Base-by-base conservation (phyloP, 2,329 filamentous ascomycete species). In the Phaeomoniella chlamydospora region DNA sequence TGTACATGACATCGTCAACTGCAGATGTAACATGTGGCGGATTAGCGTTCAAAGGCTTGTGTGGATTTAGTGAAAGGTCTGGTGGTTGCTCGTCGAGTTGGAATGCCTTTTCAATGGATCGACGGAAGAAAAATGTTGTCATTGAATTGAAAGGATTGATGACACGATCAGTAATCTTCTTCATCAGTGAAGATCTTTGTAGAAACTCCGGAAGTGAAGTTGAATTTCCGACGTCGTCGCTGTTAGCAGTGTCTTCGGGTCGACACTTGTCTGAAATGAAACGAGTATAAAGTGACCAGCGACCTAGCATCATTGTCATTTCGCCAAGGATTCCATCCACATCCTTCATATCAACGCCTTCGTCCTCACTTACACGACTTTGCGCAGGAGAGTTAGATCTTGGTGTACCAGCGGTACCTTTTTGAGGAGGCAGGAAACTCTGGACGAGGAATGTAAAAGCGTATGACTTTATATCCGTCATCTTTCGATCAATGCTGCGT, bases 1-100 rank as follows among this genome's bases (percentile, higher is more conserved):
- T 94, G 59, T 96, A 98, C 88, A 98, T 96, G 51, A 96, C 86
- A 60, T 94, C 90, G 62, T 98, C 90, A 5, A 98, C 87, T 0
- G 88, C 87, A 2, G 87, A 86, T 31, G 90, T 88, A 49, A 98
- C 94, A 51, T 84, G 92, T 1, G 90, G 90, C 2, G 85, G 73
- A 47, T 86, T 85, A 39, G 77, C 72, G 36, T 80, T 74, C 31
- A 94, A 66, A 3, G 79, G 67, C 49, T 70, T 81, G 49, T 70
- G 77, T 30, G 79, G 67, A 50, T 78, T 84, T 19, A 98, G 65
- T 0, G 82, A 81, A 14, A 98, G 64, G 14, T 85, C 85, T 1
- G 69, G 61, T 0, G 90, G 90, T 14, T 78, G 72, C 55, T 98
- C 92, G 52, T 98, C 90, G 32, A 98, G 66, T 55, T 98, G 88